Evolutionary conservation across 495 filamentous ascomycete genomes (phyloP).

Genomic region (Friedmanniomyces endolithicus): DNA sequence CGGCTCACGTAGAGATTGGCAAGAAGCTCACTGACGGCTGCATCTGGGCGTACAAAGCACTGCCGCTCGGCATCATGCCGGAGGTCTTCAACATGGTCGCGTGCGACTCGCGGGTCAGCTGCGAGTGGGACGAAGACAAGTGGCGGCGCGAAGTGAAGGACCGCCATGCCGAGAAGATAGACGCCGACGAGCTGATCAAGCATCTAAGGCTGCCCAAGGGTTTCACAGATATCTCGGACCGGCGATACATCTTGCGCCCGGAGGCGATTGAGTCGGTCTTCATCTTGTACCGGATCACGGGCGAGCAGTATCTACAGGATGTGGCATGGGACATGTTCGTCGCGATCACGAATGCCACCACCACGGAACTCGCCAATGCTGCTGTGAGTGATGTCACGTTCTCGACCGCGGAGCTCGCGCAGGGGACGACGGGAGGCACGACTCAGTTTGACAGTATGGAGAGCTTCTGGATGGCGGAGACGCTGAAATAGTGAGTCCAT

Average conservation of each 20-base stretch:
- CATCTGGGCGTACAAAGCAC: constrained; percentile 81
- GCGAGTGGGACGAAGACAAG: constrained; percentile 40
- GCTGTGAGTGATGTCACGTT: constrained; percentile 27
- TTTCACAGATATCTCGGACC: constrained; percentile 12
- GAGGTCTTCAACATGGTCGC: constrained; percentile 43
- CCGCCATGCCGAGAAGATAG: background rate
- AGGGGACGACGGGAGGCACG: constrained; percentile 4
- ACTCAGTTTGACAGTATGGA: constrained; percentile 30
- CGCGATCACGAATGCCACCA: constrained; percentile 36
- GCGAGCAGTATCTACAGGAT: constrained; percentile 51
- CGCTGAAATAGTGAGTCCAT: constrained; percentile 45
- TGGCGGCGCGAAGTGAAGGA: constrained; percentile 35
- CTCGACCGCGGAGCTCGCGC: constrained; percentile 4
- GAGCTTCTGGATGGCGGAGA: constrained; percentile 41
- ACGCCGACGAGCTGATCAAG: constrained; percentile 8
- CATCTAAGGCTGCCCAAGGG: constrained; percentile 23
- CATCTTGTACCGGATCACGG: constrained; percentile 63
- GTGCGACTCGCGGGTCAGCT: constrained; percentile 37
- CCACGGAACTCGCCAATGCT: constrained; percentile 28
- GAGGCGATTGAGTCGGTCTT: constrained; percentile 48
- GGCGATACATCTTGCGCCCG: constrained; percentile 52
- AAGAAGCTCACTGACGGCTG: constrained; percentile 72
- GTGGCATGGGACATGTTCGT: constrained; percentile 68
- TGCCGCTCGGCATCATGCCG: constrained; percentile 62
- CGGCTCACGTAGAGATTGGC: constrained; percentile 43